Conservation (phyloP, 768 basidiomycete species). For the Psilocybe cyanescens region DNA sequence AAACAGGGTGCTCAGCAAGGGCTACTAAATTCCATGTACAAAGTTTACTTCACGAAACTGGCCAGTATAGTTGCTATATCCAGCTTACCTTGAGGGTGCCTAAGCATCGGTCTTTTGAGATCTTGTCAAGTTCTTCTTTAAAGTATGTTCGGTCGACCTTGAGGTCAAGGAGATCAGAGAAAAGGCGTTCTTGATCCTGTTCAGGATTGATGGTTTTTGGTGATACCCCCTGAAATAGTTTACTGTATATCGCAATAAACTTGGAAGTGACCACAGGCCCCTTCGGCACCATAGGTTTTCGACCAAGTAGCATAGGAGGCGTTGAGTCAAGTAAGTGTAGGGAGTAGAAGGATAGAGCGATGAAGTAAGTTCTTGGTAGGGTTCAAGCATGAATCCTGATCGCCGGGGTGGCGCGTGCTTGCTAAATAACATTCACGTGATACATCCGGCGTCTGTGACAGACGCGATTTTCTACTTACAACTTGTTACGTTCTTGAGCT, state of each 20-base stretch:
- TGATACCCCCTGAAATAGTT: slow-evolving; percentile 53
- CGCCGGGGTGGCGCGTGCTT: not conserved
- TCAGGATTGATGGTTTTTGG: slow-evolving; percentile 48
- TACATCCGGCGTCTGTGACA: slow-evolving; percentile 19
- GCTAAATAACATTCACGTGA: slow-evolving; percentile 5
- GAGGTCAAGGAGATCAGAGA: slow-evolving; percentile 53
- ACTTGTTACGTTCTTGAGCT: not conserved
- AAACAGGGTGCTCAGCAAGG: slow-evolving; percentile 53
- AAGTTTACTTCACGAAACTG: not conserved
- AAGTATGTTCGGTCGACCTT: slow-evolving; percentile 55
- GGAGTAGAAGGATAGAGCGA: too few species aligned
- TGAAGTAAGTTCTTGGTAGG: too few species aligned
- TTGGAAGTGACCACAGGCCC: slow-evolving; percentile 39
- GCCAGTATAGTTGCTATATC: not conserved
- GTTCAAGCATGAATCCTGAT: not conserved
- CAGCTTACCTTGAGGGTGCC: slow-evolving; percentile 53
- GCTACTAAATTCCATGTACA: slow-evolving; percentile 42
- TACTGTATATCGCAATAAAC: slow-evolving; percentile 49
- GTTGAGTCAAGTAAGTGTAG: too few species aligned
- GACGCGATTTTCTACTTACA: slow-evolving; percentile 20
- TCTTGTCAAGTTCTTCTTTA: slow-evolving; percentile 36
- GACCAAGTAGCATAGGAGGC: not conserved
- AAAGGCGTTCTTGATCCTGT: slow-evolving; percentile 50
- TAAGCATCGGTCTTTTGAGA: slow-evolving; percentile 55
- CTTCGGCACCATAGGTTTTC: not conserved